These are phyloP conservation scores for Apiospora pterosperma DNA, from an alignment of 2,329 filamentous ascomycete species.

Conservation along the genomic window DNA sequence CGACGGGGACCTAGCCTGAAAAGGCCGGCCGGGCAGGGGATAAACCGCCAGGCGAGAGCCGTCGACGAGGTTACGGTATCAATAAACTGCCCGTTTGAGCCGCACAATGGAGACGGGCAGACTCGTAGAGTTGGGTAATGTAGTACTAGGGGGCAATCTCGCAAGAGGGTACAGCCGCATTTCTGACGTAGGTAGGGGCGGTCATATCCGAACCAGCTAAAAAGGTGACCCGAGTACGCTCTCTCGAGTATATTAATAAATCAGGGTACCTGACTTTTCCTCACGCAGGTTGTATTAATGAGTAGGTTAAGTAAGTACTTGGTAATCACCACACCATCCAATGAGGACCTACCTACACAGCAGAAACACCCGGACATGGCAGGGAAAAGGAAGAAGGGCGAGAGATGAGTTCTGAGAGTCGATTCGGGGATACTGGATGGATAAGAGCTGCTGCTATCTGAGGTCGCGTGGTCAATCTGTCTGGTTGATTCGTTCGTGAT, in stretches of 20 bases:
- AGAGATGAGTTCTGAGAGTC: too few relatives aligned
- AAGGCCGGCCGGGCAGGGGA: conserved; percentile 15
- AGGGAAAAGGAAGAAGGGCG: neutral
- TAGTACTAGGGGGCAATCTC: conserved; percentile 1
- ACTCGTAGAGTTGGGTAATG: neutral
- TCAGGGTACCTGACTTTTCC: neutral
- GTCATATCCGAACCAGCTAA: neutral
- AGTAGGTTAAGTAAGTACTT: neutral
- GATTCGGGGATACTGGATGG: neutral
- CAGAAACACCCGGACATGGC: neutral
- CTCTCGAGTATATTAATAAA: conserved; percentile 3
- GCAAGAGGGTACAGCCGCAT: neutral
- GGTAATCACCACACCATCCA: too few relatives aligned
- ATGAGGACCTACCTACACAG: too few relatives aligned
- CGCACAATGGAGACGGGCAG: neutral
- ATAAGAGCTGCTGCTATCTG: neutral
- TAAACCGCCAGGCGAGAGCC: neutral
- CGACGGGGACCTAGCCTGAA: conserved; percentile 15
- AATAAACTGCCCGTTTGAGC: neutral
- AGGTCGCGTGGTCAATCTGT: neutral
- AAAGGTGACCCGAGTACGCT: neutral
- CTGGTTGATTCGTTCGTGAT: neutral
- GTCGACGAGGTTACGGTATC: neutral
- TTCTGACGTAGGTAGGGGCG: neutral
- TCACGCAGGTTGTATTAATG: neutral